phyloP scores from a whole-genome alignment of 352 stramenopile species.

The Globisporangium iwayamae region DNA sequence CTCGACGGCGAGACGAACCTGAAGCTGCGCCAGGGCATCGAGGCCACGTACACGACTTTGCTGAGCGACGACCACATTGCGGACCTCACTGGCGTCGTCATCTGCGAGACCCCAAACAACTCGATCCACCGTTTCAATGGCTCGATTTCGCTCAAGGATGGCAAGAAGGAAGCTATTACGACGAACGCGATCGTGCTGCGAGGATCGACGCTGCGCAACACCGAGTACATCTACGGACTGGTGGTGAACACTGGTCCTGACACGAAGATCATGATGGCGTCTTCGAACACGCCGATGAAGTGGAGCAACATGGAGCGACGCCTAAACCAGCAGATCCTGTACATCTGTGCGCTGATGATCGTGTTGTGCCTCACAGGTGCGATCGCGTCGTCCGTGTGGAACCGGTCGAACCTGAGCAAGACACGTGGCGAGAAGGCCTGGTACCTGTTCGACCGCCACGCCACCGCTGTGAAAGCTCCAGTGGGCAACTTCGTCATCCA shows the following conservation, averaged over 20 bases:
- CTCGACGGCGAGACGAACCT: slow-evolving; percentile 94
- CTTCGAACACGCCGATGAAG: slow-evolving; percentile 71
- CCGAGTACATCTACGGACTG: slow-evolving; percentile 88
- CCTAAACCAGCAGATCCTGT: slow-evolving; percentile 79
- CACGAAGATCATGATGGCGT: slow-evolving; percentile 90
- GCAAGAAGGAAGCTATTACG: slow-evolving; percentile 71
- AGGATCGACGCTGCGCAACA: slow-evolving; percentile 88
- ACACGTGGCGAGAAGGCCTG: slow-evolving; percentile 39
- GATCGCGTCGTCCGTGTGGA: slow-evolving; percentile 65
- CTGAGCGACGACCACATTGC: slow-evolving; percentile 44
- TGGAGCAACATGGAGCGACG: slow-evolving; percentile 87
- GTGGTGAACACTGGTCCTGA: slow-evolving; percentile 90
- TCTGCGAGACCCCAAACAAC: slow-evolving; percentile 88
- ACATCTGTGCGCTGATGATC: slow-evolving; percentile 82
- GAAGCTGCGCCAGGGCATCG: slow-evolving; percentile 84
- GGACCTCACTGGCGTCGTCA: slow-evolving; percentile 51
- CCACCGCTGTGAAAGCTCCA: slow-evolving; percentile 47
- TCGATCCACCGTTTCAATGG: slow-evolving; percentile 90
- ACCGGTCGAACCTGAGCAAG: slow-evolving; percentile 48
- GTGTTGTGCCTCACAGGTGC: slow-evolving; percentile 69
- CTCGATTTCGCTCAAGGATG: slow-evolving; percentile 60
- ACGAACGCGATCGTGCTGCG: slow-evolving; percentile 82
- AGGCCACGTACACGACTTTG: slow-evolving; percentile 72
- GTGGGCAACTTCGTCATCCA: slow-evolving; percentile 87
- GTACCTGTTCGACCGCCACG: slow-evolving; percentile 61